Evolutionary conservation across 371 early-diverging fungal genomes (phyloP).

Genomic region (Rhizopus delemar): DNA sequence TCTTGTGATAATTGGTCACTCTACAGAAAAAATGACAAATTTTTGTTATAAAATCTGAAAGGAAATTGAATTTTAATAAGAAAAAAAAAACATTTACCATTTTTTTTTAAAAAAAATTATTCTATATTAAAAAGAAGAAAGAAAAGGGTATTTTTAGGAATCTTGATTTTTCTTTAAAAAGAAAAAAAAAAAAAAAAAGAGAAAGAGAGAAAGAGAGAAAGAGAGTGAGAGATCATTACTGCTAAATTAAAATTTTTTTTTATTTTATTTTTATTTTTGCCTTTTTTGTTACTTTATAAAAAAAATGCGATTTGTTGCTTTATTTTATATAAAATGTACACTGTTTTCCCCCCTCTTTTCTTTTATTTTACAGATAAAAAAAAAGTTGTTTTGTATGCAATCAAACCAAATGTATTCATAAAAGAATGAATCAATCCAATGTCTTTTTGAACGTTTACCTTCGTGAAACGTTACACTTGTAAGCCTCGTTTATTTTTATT

Average conservation of each 20-base stretch:
- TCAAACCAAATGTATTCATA: too few species aligned
- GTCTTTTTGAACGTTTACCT: too few species aligned
- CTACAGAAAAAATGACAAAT: background rate
- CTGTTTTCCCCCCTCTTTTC: too few species aligned
- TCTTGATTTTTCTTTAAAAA: conserved; percentile 1
- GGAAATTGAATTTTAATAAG: background rate
- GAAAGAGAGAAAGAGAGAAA: background rate
- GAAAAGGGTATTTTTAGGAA: background rate
- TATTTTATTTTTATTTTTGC: background rate
- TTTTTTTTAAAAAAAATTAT: background rate
- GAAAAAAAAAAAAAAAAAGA: conserved; percentile 2
- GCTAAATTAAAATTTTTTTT: conserved; percentile 2
- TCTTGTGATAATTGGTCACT: conserved; percentile 51
- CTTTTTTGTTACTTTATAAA: conserved; percentile 1
- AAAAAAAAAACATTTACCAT: background rate
- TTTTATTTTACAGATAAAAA: too few species aligned
- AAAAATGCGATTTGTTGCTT: background rate
- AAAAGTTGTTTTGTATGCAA: too few species aligned
- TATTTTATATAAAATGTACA: background rate
- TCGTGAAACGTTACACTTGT: too few species aligned
- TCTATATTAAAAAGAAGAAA: background rate
- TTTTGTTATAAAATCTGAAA: too few species aligned
- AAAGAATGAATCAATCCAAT: too few species aligned
- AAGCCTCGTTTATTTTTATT: too few species aligned
- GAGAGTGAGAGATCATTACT: background rate